These are phyloP conservation scores for Tripterygium wilfordii DNA, from an alignment of 177 flowering plant species.

Conservation along the genomic window DNA sequence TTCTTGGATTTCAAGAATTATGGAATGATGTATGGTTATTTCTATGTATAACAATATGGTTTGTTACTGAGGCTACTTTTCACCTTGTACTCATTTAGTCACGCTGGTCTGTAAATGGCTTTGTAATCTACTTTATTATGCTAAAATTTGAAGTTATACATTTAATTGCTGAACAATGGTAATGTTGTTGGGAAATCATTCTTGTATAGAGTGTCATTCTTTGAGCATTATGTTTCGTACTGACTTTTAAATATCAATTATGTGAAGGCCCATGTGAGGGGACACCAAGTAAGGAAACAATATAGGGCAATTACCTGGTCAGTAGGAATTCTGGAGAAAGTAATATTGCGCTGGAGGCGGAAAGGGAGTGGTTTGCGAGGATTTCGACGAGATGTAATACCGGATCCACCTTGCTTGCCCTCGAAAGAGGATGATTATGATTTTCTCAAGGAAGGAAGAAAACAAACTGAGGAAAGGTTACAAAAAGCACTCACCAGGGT, in stretches of 20 bases:
- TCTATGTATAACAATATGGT: no score
- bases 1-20: no score
- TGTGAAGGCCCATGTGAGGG: constrained; percentile 88
- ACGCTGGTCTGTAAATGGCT: no score
- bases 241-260: not conserved
- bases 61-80: no score
- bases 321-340: constrained; percentile 91
- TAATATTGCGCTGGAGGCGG: constrained; percentile 90
- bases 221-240: no score
- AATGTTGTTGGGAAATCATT: no score
- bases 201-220: no score
- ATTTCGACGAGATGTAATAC: constrained; percentile 49
- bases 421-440: constrained; percentile 83
- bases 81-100: no score
- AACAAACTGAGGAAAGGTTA: constrained; percentile 73
- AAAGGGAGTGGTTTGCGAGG: constrained; percentile 94
- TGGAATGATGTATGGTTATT: no score
- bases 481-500: constrained; percentile 87
- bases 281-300: constrained; percentile 90
- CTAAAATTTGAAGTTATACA: no score
- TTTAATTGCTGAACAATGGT: no score
- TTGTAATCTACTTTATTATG: no score
- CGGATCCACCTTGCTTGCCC: constrained; percentile 26
- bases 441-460: constrained; percentile 81
- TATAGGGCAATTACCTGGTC: constrained; percentile 75